phyloP scores from a whole-genome alignment of 495 filamentous ascomycete species.

The Aspergillus funiculosus region DNA sequence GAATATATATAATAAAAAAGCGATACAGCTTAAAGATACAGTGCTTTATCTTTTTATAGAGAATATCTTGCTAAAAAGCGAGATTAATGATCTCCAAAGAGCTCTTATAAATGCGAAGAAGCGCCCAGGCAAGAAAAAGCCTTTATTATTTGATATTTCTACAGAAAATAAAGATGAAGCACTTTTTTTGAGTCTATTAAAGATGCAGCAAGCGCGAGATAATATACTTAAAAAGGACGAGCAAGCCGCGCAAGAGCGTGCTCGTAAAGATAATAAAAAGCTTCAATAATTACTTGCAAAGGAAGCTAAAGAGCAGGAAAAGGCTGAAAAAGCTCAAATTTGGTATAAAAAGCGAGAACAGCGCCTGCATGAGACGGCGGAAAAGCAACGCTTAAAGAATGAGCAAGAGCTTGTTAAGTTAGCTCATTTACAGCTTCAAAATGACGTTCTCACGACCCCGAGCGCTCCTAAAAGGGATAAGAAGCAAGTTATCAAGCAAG shows the following conservation, averaged over 20 bases:
- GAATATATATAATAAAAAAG: slow-evolving; percentile 2
- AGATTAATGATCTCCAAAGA: background rate
- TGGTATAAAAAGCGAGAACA: background rate
- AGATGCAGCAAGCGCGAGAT: slow-evolving; percentile 4
- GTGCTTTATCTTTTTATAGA: slow-evolving; percentile 4
- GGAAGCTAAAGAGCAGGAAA: background rate
- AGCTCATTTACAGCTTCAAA: slow-evolving; percentile 1
- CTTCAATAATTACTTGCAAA: background rate
- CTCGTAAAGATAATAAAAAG: too few relatives aligned
- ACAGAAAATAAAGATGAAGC: background rate
- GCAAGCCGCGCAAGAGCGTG: too few relatives aligned
- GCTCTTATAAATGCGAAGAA: slow-evolving; percentile 7
- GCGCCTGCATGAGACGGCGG: background rate
- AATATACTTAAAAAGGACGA: background rate
- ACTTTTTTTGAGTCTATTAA: background rate
- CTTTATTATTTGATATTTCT: slow-evolving; percentile 1
- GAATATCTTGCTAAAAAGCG: background rate
- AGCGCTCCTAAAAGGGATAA: too few relatives aligned
- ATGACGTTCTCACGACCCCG: too few relatives aligned
- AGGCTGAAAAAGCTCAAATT: background rate
- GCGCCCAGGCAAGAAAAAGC: background rate
- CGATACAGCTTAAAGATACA: background rate
- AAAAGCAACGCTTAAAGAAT: background rate
- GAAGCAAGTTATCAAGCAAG: too few relatives aligned
- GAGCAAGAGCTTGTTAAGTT: background rate